A percentile compares a stretch with the other conserved stretches of the same genome.
Evolutionary conservation across 768 basidiomycete species (phyloP).

Genomic region (Fomitopsis serialis): DNA sequence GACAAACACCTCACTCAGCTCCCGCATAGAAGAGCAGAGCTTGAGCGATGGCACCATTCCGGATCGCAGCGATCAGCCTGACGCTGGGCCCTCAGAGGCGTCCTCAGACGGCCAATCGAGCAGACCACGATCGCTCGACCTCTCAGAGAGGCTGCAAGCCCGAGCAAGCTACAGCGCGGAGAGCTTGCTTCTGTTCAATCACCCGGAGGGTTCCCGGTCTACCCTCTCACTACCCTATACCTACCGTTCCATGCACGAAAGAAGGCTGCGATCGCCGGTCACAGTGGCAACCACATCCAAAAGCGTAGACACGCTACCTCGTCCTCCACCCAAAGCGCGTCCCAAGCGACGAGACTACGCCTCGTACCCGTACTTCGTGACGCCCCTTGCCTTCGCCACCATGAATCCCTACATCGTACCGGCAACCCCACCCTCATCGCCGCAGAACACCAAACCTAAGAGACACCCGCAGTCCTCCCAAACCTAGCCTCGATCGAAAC

Average conservation of each 20-base stretch:
- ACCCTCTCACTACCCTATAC: background rate
- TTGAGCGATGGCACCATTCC: background rate
- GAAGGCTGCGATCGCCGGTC: background rate
- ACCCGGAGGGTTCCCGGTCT: background rate
- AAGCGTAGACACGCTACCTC: background rate
- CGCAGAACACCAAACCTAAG: no score
- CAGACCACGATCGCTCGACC: background rate
- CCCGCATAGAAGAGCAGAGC: no score
- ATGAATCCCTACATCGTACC: background rate
- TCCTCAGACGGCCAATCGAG: background rate
- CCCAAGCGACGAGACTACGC: background rate
- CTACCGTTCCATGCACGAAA: background rate
- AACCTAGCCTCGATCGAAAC: background rate
- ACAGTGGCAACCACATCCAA: background rate
- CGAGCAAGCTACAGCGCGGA: conserved; percentile 2
- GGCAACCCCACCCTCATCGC: background rate
- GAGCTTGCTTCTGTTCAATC: background rate
- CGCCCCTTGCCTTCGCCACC: background rate
- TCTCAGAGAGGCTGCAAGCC: background rate
- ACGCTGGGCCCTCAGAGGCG: no score
- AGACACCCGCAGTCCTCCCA: background rate
- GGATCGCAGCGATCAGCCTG: background rate
- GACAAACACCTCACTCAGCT: background rate
- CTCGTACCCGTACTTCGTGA: background rate
- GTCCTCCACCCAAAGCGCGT: background rate